Percentiles rank a stretch among this genome's conserved stretches.
phyloP scores from a whole-genome alignment of 2,329 filamentous ascomycete species.

The Exophiala sideris region DNA sequence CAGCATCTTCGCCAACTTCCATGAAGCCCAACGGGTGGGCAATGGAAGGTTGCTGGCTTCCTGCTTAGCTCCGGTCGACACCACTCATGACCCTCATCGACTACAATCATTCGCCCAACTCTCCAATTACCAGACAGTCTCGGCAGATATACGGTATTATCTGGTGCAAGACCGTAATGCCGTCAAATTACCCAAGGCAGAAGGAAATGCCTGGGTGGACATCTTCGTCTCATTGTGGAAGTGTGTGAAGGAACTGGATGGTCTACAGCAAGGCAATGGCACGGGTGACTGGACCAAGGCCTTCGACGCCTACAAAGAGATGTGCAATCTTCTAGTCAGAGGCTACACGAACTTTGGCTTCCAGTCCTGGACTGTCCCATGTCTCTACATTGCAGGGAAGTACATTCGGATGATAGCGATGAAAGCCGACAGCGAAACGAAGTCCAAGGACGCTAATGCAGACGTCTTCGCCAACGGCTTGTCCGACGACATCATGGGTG shows the following conservation, averaged over 20 bases:
- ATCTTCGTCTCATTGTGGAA: slow-evolving; percentile 84
- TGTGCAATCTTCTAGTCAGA: slow-evolving; percentile 71
- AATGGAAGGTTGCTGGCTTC: slow-evolving; percentile 72
- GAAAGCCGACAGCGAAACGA: slow-evolving; percentile 72
- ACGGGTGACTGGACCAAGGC: slow-evolving; percentile 72
- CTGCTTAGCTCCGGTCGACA: slow-evolving; percentile 69
- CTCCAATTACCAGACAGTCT: slow-evolving; percentile 64
- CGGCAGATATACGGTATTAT: slow-evolving; percentile 66
- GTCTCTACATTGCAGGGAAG: slow-evolving; percentile 81
- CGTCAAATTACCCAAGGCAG: slow-evolving; percentile 58
- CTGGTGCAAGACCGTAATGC: slow-evolving; percentile 63
- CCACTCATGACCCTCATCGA: slow-evolving; percentile 59
- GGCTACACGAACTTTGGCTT: slow-evolving; percentile 76
- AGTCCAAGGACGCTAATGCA: slow-evolving; percentile 45
- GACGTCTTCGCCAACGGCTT: slow-evolving; percentile 52
- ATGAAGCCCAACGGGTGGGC: slow-evolving; percentile 59
- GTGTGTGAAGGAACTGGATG: slow-evolving; percentile 69
- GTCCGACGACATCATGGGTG: slow-evolving; percentile 77
- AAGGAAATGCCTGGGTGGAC: slow-evolving; percentile 79
- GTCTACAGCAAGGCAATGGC: slow-evolving; percentile 53
- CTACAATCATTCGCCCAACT: slow-evolving; percentile 68
- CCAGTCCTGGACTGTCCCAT: slow-evolving; percentile 88
- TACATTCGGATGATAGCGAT: slow-evolving; percentile 86
- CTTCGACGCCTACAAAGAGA: slow-evolving; percentile 84
- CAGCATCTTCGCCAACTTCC: slow-evolving; percentile 69